A percentile compares a stretch with the other conserved stretches of the same genome.
Conservation (phyloP, 2,329 filamentous ascomycete genomes). For the Beauveria caledonica region DNA sequence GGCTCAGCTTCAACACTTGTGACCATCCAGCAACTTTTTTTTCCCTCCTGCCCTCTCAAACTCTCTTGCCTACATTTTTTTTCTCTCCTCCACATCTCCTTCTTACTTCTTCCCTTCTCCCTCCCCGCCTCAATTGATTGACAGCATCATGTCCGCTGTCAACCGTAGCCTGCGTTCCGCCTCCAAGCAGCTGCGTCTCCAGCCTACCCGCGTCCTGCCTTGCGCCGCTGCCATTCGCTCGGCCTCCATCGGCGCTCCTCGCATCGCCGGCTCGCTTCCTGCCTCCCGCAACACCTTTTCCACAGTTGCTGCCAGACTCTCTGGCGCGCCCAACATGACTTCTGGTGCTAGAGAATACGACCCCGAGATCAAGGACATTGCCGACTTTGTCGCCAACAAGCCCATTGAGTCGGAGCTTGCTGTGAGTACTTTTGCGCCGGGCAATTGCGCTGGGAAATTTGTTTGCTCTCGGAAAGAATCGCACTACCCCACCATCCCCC, state of each 20-base stretch:
- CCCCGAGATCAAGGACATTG: constrained; percentile 90
- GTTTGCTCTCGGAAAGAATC: background rate
- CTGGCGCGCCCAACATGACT: constrained; percentile 42
- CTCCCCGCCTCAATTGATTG: constrained; percentile 6
- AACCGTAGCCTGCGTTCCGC: constrained; percentile 46
- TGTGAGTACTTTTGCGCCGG: constrained; percentile 46
- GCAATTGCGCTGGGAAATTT: background rate
- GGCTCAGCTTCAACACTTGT: constrained; percentile 6
- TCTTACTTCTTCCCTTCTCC: background rate
- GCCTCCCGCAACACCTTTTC: constrained; percentile 36
- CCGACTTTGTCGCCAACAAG: constrained; percentile 88
- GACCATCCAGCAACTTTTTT: background rate
- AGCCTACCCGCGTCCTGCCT: constrained; percentile 30
- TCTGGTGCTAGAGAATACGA: constrained; percentile 61
- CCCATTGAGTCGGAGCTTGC: constrained; percentile 86
- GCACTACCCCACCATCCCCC: constrained; percentile 13
- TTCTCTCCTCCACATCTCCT: background rate
- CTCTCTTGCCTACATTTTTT: background rate
- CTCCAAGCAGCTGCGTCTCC: constrained; percentile 44
- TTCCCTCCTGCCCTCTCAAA: background rate
- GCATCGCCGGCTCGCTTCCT: constrained; percentile 25
- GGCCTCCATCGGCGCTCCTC: constrained; percentile 23
- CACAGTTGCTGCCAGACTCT: constrained; percentile 39
- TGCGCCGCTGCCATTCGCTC: constrained; percentile 25
- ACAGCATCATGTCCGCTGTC: constrained; percentile 42